Evolutionary conservation across 1,139 yeast genomes (phyloP).

Genomic region (Protomyces arabidopsidicola): DNA sequence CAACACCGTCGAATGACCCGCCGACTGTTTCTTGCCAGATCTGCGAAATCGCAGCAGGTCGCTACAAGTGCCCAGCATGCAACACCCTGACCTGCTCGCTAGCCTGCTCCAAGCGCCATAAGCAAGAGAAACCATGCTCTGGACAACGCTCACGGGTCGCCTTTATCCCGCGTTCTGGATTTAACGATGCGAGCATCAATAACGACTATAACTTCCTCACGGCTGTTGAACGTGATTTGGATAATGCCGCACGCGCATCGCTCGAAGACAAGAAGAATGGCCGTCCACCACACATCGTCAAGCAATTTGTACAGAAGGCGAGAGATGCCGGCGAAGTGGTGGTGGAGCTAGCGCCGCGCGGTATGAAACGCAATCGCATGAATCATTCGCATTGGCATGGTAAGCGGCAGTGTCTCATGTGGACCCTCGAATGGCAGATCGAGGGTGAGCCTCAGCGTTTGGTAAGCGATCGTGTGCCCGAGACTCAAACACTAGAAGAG

Average conservation of each 20-base stretch:
- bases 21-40: background rate
- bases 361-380: conserved; percentile 63
- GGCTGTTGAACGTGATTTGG: conserved; percentile 56
- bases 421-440: conserved; percentile 61
- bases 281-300: conserved; percentile 14
- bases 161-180: conserved; percentile 49
- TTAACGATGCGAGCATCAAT: conserved; percentile 50
- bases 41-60: conserved; percentile 37
- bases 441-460: background rate
- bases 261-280: conserved; percentile 35
- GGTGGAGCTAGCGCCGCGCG: conserved; percentile 56
- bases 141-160: conserved; percentile 62
- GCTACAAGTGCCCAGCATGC: conserved; percentile 87
- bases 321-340: conserved; percentile 48
- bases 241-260: conserved; percentile 43
- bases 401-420: conserved; percentile 55
- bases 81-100: conserved; percentile 61
- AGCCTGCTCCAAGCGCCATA: conserved; percentile 67
- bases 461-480: conserved; percentile 20
- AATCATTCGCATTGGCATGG: conserved; percentile 76
- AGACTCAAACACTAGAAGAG: conserved; percentile 2
- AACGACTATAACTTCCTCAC: conserved; percentile 78
- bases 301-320: conserved; percentile 35
- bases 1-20: background rate
- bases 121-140: conserved; percentile 56